Evolutionary conservation across 176 grass and related monocot species (phyloP), one percentile per base, ranked within the genome.

Genomic region (Luzula sylvatica): DNA sequence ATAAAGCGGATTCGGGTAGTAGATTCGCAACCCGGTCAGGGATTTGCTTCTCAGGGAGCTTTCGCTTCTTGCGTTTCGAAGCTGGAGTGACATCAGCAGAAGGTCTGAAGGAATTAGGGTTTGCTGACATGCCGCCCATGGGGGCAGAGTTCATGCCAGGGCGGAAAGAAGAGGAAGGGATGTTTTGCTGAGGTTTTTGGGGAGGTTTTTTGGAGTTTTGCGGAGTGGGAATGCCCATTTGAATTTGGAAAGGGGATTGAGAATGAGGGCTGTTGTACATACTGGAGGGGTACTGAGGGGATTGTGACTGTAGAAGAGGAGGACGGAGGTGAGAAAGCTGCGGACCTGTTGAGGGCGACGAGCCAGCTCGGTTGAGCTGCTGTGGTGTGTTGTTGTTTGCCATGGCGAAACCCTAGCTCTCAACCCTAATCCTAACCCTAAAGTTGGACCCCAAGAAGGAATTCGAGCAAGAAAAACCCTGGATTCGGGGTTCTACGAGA

Each of bases 41-140:
- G 12, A 96, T 84, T 56, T 96, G 80, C 80, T 88, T 96, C 61
- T 86, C 90, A 7, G 84, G 80, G 40, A 89, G 71, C 52, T 86
- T 96, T 13, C 90, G 83, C 67, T 96, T 96, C 90, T 88, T 96
- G 40, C 80, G 66, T 3, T 80, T 76, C 19, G 84, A 71, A 1
- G 92, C 92, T 11, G 84, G 70, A 21, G 90, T 82, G 51, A 96
- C 63, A 23, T 96, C 84, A 16, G 67, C 70, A 4, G 71, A 59
- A 1, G 70, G 42, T 13, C 71, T 74, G 45, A 81, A 67, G 7
- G 35, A 27, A 48, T 43, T 67, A 1, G 75, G 59, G 0, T 67
- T 32, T 1, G 55, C 54, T 4, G 71, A 52, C 0, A 68, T 58
- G 24, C 70, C 56, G 0, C 72, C 73, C 1, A 63, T 42, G 8